Percentiles rank a stretch among this genome's conserved stretches.
phyloP scores from a whole-genome alignment of 2,329 filamentous ascomycete genomes.

The Fusarium sp. region DNA sequence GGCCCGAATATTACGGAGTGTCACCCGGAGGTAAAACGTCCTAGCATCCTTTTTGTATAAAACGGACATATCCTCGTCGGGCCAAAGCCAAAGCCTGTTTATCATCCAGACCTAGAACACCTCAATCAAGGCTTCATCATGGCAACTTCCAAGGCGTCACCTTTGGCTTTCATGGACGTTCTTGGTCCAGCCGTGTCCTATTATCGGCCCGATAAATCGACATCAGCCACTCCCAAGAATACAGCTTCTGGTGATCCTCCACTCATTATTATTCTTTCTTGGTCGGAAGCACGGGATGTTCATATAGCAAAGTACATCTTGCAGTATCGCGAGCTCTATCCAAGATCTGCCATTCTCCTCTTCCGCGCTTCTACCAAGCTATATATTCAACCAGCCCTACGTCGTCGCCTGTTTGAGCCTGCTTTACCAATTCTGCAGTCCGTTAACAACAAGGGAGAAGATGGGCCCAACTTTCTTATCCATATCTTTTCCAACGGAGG shows the following conservation, averaged over 20 bases:
- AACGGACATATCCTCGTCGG: background rate
- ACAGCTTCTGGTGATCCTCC: constrained; percentile 51
- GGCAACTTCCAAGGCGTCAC: constrained; percentile 40
- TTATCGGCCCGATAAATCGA: constrained; percentile 36
- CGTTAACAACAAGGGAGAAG: constrained; percentile 37
- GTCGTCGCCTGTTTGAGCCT: constrained; percentile 51
- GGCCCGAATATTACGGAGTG: background rate
- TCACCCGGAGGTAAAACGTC: background rate
- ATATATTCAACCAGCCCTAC: constrained; percentile 49
- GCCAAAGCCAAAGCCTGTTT: background rate
- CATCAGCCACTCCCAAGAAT: background rate
- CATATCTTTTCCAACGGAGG: constrained; percentile 68
- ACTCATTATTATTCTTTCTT: constrained; percentile 61
- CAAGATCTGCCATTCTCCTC: constrained; percentile 59
- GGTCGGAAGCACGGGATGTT: constrained; percentile 63
- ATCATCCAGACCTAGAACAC: background rate
- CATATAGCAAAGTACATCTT: constrained; percentile 65
- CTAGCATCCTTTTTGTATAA: background rate
- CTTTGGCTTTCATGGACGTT: constrained; percentile 53
- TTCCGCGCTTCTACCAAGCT: constrained; percentile 56
- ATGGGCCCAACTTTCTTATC: constrained; percentile 53
- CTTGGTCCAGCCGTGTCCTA: constrained; percentile 54
- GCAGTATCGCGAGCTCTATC: constrained; percentile 59
- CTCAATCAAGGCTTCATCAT: constrained; percentile 31
- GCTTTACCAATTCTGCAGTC: constrained; percentile 55